Conservation (phyloP, 306 rosid species). For the Morella rubra region DNA sequence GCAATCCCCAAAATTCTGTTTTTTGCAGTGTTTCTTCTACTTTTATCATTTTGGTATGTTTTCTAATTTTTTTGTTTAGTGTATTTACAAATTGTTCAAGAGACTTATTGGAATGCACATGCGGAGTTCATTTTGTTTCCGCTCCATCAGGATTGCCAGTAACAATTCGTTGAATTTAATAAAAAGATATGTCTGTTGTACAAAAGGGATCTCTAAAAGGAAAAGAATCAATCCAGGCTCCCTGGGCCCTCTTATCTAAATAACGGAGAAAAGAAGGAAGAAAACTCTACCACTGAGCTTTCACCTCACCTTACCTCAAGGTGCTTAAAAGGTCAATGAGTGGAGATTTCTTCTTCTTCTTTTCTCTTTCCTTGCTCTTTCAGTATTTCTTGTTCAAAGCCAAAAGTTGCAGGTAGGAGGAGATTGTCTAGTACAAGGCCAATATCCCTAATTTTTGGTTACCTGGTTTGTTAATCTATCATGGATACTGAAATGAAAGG, state of each 20-base stretch:
- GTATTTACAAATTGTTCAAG: constrained; percentile 12
- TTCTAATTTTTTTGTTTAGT: constrained; percentile 25
- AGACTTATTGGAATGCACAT: constrained; percentile 9
- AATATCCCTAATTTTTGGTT: not conserved
- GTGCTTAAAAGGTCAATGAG: not conserved
- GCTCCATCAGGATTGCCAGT: not conserved
- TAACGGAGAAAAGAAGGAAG: not conserved
- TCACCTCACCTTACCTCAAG: not conserved
- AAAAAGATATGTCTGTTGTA: not conserved
- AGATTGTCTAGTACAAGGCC: not conserved
- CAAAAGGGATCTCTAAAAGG: not conserved
- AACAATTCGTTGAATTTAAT: not conserved
- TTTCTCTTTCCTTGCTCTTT: not conserved
- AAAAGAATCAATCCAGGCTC: not conserved
- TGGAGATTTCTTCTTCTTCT: not conserved
- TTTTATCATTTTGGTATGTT: constrained; percentile 93
- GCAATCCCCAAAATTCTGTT: constrained; percentile 85
- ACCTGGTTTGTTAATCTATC: not conserved
- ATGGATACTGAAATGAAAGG: not conserved
- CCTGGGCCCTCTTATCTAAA: not conserved
- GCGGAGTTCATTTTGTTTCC: constrained; percentile 10
- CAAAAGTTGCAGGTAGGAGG: not conserved
- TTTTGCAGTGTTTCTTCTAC: constrained; percentile 95
- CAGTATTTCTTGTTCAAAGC: not conserved
- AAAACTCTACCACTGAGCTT: not conserved